Evolutionary conservation across 2,329 filamentous ascomycete species (phyloP).

Genomic region (Neonectria coccinea): DNA sequence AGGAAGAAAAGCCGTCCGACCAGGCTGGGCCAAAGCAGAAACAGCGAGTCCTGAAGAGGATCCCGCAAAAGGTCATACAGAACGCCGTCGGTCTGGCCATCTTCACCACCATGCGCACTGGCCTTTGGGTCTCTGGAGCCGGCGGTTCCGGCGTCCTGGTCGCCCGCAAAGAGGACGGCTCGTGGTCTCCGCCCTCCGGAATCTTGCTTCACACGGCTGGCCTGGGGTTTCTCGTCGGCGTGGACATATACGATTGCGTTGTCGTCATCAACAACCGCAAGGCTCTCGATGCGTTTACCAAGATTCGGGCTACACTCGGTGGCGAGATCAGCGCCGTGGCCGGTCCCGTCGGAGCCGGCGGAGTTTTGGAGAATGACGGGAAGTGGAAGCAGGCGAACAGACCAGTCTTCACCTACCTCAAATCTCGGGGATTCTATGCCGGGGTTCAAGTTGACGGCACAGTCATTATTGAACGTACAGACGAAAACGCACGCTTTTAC

Average conservation of each 20-base stretch:
- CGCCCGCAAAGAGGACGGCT: conserved; percentile 71
- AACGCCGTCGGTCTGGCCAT: conserved; percentile 77
- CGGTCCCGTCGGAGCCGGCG: conserved; percentile 75
- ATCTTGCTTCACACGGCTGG: conserved; percentile 84
- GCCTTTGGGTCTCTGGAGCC: conserved; percentile 74
- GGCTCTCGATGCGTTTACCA: conserved; percentile 81
- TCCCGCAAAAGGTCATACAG: conserved; percentile 68
- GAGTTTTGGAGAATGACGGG: conserved; percentile 71
- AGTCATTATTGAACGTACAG: conserved; percentile 82
- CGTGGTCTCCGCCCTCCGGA: conserved; percentile 83
- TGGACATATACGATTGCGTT: conserved; percentile 90
- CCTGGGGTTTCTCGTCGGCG: conserved; percentile 81
- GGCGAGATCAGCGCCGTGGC: conserved; percentile 82
- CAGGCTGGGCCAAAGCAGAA: conserved; percentile 53
- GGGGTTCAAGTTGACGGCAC: conserved; percentile 89
- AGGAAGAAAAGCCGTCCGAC: conserved; percentile 47
- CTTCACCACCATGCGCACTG: conserved; percentile 76
- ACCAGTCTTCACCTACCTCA: conserved; percentile 75
- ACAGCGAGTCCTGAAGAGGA: conserved; percentile 63
- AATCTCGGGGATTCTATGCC: conserved; percentile 87
- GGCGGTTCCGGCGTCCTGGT: conserved; percentile 74
- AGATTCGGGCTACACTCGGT: conserved; percentile 78
- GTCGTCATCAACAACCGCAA: conserved; percentile 83
- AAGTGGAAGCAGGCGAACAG: conserved; percentile 63
- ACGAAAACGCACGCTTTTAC: conserved; percentile 89